A percentile compares a stretch with the other conserved stretches of the same genome.
These are phyloP conservation scores for Thielaviopsis euricoi DNA, from an alignment of 2,329 filamentous ascomycete species.

Conservation along the genomic window DNA sequence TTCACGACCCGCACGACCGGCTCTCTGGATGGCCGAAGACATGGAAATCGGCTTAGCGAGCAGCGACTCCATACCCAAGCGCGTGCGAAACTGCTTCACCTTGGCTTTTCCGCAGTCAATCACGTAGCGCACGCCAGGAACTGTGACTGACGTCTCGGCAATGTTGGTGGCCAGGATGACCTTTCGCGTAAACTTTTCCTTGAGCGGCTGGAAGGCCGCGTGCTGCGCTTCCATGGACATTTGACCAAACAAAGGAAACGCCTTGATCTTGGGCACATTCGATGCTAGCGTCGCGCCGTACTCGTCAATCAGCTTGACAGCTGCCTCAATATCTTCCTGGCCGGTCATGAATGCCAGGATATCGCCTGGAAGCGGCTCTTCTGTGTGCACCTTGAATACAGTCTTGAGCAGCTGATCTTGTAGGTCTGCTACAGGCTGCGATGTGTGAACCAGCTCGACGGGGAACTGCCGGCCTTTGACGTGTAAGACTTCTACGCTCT, in stretches of 20 bases:
- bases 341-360: constrained; percentile 85
- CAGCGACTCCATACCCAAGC: constrained; percentile 77
- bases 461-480: constrained; percentile 81
- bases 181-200: constrained; percentile 60
- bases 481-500: constrained; percentile 21
- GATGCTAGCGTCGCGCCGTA: constrained; percentile 56
- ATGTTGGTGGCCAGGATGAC: constrained; percentile 92
- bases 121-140: constrained; percentile 81
- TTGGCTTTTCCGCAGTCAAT: constrained; percentile 91
- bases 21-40: constrained; percentile 80
- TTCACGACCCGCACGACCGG: constrained; percentile 86
- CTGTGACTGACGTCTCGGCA: constrained; percentile 94
- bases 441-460: constrained; percentile 61
- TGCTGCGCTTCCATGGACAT: constrained; percentile 77
- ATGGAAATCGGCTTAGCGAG: constrained; percentile 82
- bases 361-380: constrained; percentile 84
- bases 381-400: constrained; percentile 73
- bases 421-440: constrained; percentile 61
- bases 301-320: constrained; percentile 67
- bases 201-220: constrained; percentile 63
- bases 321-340: constrained; percentile 77
- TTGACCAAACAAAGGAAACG: constrained; percentile 77
- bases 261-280: constrained; percentile 54
- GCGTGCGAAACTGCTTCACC: constrained; percentile 74
- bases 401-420: constrained; percentile 65